Evolutionary conservation across 2,329 filamentous ascomycete species (phyloP), one percentile per base, ranked within the genome.

Genomic region (Monosporascus sp.): DNA sequence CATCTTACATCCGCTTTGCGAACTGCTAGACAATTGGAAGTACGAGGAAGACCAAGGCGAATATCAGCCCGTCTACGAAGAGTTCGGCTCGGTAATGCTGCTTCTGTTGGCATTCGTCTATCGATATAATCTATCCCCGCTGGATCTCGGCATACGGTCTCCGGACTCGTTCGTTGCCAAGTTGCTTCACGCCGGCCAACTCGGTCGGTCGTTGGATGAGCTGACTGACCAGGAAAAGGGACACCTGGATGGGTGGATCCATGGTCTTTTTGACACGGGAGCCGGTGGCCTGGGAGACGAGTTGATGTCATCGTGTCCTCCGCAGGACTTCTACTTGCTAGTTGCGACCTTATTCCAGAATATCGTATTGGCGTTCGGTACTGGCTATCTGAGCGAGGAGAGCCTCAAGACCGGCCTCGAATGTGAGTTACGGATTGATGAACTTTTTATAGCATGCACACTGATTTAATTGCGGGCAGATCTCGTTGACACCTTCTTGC

Each of bases 21-120:
- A 85, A 22, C 74, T 93, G 11, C 75, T 95, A 14, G 89, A 94
- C 61, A 83, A 82, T 56, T 94, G 89, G 89, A 77, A 80, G 11
- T 90, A 92, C 61, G 89, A 93, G 40, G 88, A 91, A 56, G 89
- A 93, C 60, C 88, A 92, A 70, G 85, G 84, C 51, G 90, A 94
- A 65, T 91, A 91, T 61, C 89, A 93, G 65, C 89, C 89, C 0
- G 84, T 91, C 0, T 94, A 94, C 61, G 90, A 94, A 63, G 90
- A 95, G 61, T 94, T 93, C 60, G 88, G 89, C 1, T 84, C 87
- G 0, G 85, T 92, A 17, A 72, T 94, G 7, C 77, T 94, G 1
- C 74, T 94, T 2, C 78, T 91, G 0, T 70, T 92, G 50, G 87
- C 87, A 0, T 86, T 91, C 58, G 80, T 87, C n/a, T 82, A 90